These are phyloP conservation scores for Physcomitrellopsis africana DNA, from an alignment of 225 moss, liverwort and hornwort genomes.

Conservation along the genomic window DNA sequence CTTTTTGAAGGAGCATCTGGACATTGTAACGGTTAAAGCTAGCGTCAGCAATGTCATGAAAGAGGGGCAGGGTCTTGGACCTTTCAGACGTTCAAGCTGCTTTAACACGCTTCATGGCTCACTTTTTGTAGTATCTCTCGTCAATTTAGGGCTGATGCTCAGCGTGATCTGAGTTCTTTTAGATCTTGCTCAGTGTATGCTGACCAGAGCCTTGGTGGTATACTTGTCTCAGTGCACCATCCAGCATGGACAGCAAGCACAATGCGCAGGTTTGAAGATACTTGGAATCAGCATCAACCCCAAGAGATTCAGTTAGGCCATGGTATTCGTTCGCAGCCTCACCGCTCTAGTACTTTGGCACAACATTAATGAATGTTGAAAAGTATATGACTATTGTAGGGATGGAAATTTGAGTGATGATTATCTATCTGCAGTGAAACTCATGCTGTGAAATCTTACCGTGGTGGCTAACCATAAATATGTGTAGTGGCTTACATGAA, in stretches of 20 bases:
- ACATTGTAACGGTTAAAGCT: conserved; percentile 53
- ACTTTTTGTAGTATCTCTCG: not conserved
- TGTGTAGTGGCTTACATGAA: not conserved
- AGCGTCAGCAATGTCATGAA: conserved; percentile 85
- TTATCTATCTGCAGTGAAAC: not conserved
- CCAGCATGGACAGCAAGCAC: conserved; percentile 75
- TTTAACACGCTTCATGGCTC: conserved; percentile 56
- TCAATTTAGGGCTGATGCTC: not conserved
- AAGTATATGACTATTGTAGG: not conserved
- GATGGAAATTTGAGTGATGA: not conserved
- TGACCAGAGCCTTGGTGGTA: conserved; percentile 19
- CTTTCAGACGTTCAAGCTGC: conserved; percentile 83
- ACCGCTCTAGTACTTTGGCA: not conserved
- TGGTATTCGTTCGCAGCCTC: conserved; percentile 47
- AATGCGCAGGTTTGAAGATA: conserved; percentile 91
- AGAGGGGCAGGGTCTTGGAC: conserved; percentile 70
- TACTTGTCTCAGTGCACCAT: conserved; percentile 70
- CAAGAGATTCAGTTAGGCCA: conserved; percentile 81
- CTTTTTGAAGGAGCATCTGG: conserved; percentile 54
- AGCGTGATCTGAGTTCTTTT: not conserved
- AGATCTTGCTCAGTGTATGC: conserved; percentile 8
- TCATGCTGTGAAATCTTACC: not conserved
- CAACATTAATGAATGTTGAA: not conserved
- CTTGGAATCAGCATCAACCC: conserved; percentile 89
- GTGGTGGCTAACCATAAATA: conserved; percentile 1